Base-by-base conservation (phyloP, 495 filamentous ascomycete species). In the Penicillium soppii region DNA sequence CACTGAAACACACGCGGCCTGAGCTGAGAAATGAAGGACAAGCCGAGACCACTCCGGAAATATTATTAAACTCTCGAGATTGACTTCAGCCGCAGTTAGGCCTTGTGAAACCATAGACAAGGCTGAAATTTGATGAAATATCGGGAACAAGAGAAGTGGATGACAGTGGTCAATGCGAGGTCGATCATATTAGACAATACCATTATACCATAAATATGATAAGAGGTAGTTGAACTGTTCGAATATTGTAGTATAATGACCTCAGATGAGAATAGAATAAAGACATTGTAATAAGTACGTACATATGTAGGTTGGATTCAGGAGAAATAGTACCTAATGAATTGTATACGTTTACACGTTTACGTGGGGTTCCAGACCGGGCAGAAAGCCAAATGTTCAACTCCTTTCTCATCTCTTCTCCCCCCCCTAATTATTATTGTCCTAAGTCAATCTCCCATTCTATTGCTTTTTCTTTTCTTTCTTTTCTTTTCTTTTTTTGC, bases 381-480 rank as follows among this genome's bases (percentile, higher is more conserved):
- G 29, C 29, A 32, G 29, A 32, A 32, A 32, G 7, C 13, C 25
- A 27, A 9, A 27, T n/a, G n/a, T n/a, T n/a, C n/a, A n/a, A 27
- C 25, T 27, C 25, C 25, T 12, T 12, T 12, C 13, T 12, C 5
- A 5, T 12, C 29, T 12, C 29, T 12, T 12, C 9, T 21, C 12
- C 21, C 7, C 21, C 37, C 17, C 9, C 21, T 3, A 19, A 21
- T 19, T 40, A n/a, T n/a, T n/a, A n/a, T 10, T 21, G 17, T 19
- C 19, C 9, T 22, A 17, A 13, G 21, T 19, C 37, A 21, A 17
- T 19, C 17, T 38, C 15, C 35, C 35, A 9, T 45, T 32, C 25
- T 44, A 30, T 16, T 23, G 21, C 52, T 30, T 39, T 47, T 41
- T 32, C 20, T 36, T 53, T 41, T 27, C 37, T 50, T 37, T 43